phyloP scores from a whole-genome alignment of 176 grass and related monocot genomes.

The barley (Hordeum vulgare) region MorexV3_pseudomolecules_assembly NC_058524.1:92780972-92781471 shows the following conservation, averaged over 20 bases:
- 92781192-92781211: background rate
- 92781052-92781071: background rate
- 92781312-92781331: background rate
- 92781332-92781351: background rate
- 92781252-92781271: background rate
- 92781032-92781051: background rate
- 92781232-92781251: background rate
- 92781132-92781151: background rate
- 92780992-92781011: background rate
- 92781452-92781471: background rate
- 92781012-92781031: background rate
- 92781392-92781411: background rate
- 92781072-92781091: background rate
- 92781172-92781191: background rate
- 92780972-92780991: background rate
- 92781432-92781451: background rate
- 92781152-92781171: background rate
- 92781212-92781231: background rate
- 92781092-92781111: too few species aligned
- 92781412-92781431: background rate
- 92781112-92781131: too few species aligned
- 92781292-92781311: background rate
- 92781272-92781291: background rate
- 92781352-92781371: background rate
- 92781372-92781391: background rate